Evolutionary conservation across 2,329 filamentous ascomycete genomes (phyloP), one percentile per base, ranked within the genome.

Genomic region (Venturia pyrina): DNA sequence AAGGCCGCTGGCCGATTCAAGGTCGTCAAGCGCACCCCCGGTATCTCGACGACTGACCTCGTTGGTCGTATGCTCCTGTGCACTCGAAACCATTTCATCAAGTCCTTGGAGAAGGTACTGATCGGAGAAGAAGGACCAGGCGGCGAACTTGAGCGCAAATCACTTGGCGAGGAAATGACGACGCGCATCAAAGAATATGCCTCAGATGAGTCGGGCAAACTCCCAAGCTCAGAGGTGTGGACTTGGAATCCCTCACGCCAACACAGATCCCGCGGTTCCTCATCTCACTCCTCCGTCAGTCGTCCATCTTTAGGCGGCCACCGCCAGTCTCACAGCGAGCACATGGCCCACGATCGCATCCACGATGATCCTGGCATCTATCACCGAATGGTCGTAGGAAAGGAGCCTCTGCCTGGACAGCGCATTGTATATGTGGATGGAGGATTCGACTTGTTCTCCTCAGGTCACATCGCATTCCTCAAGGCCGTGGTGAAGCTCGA

Each of bases 31-130:
- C 86, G 95, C 69, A 98, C 95, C 1, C 95, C 95, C 0, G 93
- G 91, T 67, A 99, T 99, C 73, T 96, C 91, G 11, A 99, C 95
- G 1, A 99, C 95, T 3, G 95, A 99, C 74, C 84, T 99, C n/a
- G 95, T 99, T 34, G 95, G 95, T 24, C 88, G 95, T 72, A 99
- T 99, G 95, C 82, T 99, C 72, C 82, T 98, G 19, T 97, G 93
- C 81, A 98, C 93, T n/a, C 89, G 88, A 74, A 90, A 87, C 28
- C 95, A 99, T 78, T 96, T 96, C 74, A 93, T 98, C 75, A 89
- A 87, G 72, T 93, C 89, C 0, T 82, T 97, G 56, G 83, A 88
- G 70, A 85, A 82, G 63, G 79, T 83, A 34, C 81, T 98, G 7
- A 80, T 81, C 0, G 92, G 90, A 5, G 77, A 86, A 57, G 90